These are phyloP conservation scores for Clavispora carvajalis DNA, from an alignment of 805 yeast genomes.

Conservation along the genomic window DNA sequence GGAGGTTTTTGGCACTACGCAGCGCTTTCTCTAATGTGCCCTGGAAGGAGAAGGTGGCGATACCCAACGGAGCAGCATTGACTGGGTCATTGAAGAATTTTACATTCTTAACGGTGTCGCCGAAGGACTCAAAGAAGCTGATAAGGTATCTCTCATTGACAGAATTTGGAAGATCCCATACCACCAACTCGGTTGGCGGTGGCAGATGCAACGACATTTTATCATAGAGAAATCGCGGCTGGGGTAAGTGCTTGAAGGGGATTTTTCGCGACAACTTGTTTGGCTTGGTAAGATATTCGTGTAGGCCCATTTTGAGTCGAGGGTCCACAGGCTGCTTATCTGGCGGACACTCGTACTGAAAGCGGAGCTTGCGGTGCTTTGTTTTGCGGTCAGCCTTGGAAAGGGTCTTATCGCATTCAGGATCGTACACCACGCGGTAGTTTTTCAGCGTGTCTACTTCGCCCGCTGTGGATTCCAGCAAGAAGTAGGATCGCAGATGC, in stretches of 20 bases:
- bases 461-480: constrained; percentile 6
- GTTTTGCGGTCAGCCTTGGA: constrained; percentile 26
- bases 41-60: constrained; percentile 58
- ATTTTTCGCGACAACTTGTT: constrained; percentile 35
- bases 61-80: constrained; percentile 75
- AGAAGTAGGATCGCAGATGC: constrained; percentile 19
- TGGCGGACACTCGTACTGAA: constrained; percentile 23
- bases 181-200: constrained; percentile 64
- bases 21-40: constrained; percentile 47
- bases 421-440: constrained; percentile 48
- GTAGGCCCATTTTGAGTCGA: constrained; percentile 20
- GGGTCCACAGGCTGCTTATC: constrained; percentile 35
- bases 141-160: constrained; percentile 41
- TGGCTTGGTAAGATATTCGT: constrained; percentile 31
- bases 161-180: constrained; percentile 59
- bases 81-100: constrained; percentile 62
- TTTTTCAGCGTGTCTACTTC: constrained; percentile 19
- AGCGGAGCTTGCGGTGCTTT: constrained; percentile 37
- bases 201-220: constrained; percentile 68
- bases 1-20: constrained; percentile 29
- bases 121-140: constrained; percentile 57
- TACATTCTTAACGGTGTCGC: constrained; percentile 52
- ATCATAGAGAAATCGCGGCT: constrained; percentile 50
- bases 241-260: constrained; percentile 39
- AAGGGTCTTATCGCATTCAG: constrained; percentile 34